These are phyloP conservation scores for Diutina neorugosa DNA, from an alignment of 1,139 yeast species.

Conservation along the genomic window DNA sequence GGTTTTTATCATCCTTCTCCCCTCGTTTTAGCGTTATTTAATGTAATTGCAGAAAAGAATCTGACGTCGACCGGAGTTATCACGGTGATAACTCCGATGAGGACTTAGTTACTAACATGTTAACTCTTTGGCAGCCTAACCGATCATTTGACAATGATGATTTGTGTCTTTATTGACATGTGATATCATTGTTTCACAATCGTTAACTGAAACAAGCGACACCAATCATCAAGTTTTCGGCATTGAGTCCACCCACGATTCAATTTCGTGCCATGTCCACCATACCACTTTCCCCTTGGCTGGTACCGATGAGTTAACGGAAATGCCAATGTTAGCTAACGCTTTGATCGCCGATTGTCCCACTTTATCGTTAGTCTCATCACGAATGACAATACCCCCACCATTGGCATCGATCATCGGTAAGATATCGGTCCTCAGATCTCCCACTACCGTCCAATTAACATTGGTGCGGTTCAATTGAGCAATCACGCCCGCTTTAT, in stretches of 20 bases:
- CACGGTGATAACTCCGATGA: too few species aligned
- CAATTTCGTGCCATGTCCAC: neutral
- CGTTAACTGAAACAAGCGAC: too few species aligned
- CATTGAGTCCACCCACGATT: neutral
- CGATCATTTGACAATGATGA: too few species aligned
- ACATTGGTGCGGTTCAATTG: slow-evolving; percentile 7
- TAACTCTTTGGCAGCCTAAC: too few species aligned
- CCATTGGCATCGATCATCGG: slow-evolving; percentile 36
- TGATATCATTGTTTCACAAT: too few species aligned
- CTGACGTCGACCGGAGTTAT: too few species aligned
- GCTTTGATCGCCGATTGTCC: neutral
- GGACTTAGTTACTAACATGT: too few species aligned
- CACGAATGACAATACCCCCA: slow-evolving; percentile 26
- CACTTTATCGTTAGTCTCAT: neutral
- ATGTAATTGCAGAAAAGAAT: too few species aligned
- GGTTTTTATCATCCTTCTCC: too few species aligned
- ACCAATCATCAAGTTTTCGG: too few species aligned
- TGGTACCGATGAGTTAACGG: neutral
- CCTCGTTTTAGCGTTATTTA: too few species aligned
- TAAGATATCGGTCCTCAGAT: slow-evolving; percentile 51
- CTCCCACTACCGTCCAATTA: slow-evolving; percentile 33
- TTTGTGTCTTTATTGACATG: too few species aligned
- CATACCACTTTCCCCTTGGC: neutral
- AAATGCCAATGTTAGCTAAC: neutral
- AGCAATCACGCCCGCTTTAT: slow-evolving; percentile 28